These are phyloP conservation scores for Kickxella alabastrina DNA, from an alignment of 192 early-diverging fungal genomes.

Conservation along the genomic window DNA sequence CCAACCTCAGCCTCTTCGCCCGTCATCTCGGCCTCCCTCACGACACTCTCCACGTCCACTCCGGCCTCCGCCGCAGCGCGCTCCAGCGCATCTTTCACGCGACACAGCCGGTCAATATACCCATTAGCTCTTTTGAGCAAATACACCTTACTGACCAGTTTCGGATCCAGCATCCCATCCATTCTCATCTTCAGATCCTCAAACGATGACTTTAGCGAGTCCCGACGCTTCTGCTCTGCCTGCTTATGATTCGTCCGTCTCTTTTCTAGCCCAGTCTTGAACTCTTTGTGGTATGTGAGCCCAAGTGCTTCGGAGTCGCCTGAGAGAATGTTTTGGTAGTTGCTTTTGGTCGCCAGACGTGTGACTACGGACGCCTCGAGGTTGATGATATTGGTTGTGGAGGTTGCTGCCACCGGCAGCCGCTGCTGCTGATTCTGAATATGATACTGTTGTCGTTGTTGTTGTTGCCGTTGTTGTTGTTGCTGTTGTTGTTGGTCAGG, in stretches of 20 bases:
- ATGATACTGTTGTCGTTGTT: constrained; percentile 23
- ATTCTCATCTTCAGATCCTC: constrained; percentile 69
- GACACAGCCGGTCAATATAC: constrained; percentile 52
- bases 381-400: constrained; percentile 36
- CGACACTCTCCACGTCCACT: constrained; percentile 22
- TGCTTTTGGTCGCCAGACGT: constrained; percentile 60
- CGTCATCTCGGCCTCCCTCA: constrained; percentile 26
- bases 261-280: constrained; percentile 73
- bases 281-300: constrained; percentile 67
- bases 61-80: constrained; percentile 14
- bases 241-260: constrained; percentile 90
- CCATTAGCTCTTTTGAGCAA: constrained; percentile 67
- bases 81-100: constrained; percentile 14
- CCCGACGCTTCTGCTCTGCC: constrained; percentile 93
- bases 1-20: neutral
- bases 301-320: constrained; percentile 82
- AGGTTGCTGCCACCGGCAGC: constrained; percentile 20
- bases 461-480: neutral
- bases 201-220: constrained; percentile 88
- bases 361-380: constrained; percentile 51
- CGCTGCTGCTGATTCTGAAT: too few species aligned
- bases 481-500: constrained; percentile 16
- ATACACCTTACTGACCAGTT: constrained; percentile 84
- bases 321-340: constrained; percentile 86
- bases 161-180: constrained; percentile 70